Evolutionary conservation across 148 eudicot genomes (phyloP).

Genomic region (Vaccinium corymbosum): DNA sequence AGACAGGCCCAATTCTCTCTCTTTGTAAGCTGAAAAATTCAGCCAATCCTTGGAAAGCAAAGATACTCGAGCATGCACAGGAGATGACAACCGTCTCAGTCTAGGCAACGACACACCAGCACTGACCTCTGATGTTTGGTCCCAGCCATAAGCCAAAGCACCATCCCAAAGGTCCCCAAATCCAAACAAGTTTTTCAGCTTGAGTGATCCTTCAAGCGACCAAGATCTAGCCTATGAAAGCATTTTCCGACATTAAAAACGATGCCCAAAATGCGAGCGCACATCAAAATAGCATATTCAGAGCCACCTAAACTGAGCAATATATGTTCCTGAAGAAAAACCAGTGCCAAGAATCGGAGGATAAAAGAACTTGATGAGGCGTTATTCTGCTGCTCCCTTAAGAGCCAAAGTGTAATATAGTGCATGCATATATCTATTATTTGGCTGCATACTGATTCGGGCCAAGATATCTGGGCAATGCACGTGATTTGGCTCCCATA

Average conservation of each 20-base stretch:
- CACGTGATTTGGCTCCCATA: background rate
- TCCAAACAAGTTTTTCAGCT: slow-evolving; percentile 78
- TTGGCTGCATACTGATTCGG: background rate
- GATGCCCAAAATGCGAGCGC: background rate
- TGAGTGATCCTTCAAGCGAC: slow-evolving; percentile 74
- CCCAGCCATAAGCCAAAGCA: slow-evolving; percentile 76
- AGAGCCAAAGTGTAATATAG: background rate
- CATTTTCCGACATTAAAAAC: slow-evolving; percentile 9
- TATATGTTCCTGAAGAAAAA: background rate
- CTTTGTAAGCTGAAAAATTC: slow-evolving; percentile 80
- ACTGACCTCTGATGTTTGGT: slow-evolving; percentile 75
- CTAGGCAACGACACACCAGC: slow-evolving; percentile 80
- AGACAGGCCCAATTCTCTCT: slow-evolving; percentile 68
- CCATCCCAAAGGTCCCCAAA: slow-evolving; percentile 93
- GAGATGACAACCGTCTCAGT: slow-evolving; percentile 46
- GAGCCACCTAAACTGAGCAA: background rate
- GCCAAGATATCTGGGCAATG: background rate
- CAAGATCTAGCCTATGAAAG: slow-evolving; percentile 76
- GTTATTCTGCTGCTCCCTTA: background rate
- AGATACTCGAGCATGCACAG: slow-evolving; percentile 69
- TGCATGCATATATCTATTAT: background rate
- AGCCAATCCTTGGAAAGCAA: slow-evolving; percentile 90
- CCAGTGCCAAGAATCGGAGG: background rate
- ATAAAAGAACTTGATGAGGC: background rate
- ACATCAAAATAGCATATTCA: background rate